These are phyloP conservation scores for Halophytophthora batemanensis DNA, from an alignment of 352 stramenopile genomes.

Conservation along the genomic window DNA sequence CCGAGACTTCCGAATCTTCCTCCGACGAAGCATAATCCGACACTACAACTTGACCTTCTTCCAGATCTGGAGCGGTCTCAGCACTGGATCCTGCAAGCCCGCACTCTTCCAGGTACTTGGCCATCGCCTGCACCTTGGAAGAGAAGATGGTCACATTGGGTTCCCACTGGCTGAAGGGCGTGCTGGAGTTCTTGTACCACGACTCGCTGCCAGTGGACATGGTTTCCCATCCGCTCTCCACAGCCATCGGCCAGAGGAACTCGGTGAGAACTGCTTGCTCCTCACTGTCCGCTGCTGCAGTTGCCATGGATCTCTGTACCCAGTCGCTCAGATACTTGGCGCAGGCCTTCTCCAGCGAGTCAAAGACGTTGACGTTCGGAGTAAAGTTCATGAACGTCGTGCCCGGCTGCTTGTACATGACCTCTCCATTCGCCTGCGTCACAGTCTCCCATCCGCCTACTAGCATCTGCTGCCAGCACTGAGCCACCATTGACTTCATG, in stretches of 20 bases:
- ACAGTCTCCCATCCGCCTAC: slow-evolving; percentile 58
- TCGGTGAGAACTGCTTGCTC: slow-evolving; percentile 33
- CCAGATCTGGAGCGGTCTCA: slow-evolving; percentile 2
- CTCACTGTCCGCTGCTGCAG: slow-evolving; percentile 8
- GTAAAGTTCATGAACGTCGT: slow-evolving; percentile 65
- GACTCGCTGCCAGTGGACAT: slow-evolving; percentile 48
- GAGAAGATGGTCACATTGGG: slow-evolving; percentile 78
- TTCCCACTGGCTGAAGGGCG: slow-evolving; percentile 60
- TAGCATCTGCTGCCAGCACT: slow-evolving; percentile 65
- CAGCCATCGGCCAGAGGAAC: slow-evolving; percentile 60
- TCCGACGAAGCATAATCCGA: slow-evolving; percentile 14
- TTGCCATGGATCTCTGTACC: slow-evolving; percentile 14
- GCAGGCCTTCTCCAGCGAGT: slow-evolving; percentile 61
- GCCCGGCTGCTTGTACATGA: slow-evolving; percentile 70
- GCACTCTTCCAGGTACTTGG: slow-evolving; percentile 53
- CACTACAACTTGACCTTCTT: slow-evolving; percentile 7
- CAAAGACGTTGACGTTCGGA: slow-evolving; percentile 78
- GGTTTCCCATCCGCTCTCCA: slow-evolving; percentile 51
- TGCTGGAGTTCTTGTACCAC: slow-evolving; percentile 63
- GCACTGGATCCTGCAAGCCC: slow-evolving; percentile 15
- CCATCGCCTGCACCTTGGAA: slow-evolving; percentile 54
- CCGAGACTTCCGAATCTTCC: slow-evolving; percentile 23
- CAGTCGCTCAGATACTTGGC: slow-evolving; percentile 44
- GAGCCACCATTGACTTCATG: slow-evolving; percentile 25
- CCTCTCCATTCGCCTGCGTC: slow-evolving; percentile 39